Conservation (phyloP, 257 asterid genomes). For the Asclepias syriaca region DNA sequence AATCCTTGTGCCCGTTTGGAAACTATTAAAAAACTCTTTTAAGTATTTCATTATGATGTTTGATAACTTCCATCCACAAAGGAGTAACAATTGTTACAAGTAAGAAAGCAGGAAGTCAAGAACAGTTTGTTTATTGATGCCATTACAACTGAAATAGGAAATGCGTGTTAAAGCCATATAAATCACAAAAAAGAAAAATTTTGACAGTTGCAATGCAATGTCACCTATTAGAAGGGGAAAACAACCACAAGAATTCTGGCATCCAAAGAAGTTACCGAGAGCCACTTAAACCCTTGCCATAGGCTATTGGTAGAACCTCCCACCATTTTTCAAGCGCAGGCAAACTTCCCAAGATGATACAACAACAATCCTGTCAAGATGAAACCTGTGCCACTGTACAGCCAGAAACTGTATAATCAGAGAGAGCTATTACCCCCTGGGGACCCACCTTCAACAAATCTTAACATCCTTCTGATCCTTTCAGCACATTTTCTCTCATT, state of each 20-base stretch:
- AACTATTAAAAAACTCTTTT: no score
- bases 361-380: neutral
- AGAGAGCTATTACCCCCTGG: constrained; percentile 11
- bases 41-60: neutral
- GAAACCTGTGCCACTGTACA: constrained; percentile 16
- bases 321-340: neutral
- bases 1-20: no score
- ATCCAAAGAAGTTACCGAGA: constrained; percentile 2
- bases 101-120: neutral
- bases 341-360: neutral
- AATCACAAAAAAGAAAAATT: neutral
- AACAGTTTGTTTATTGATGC: neutral
- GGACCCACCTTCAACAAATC: neutral
- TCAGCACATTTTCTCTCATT: constrained; percentile 1
- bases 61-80: neutral
- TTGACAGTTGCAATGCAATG: neutral
- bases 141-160: neutral
- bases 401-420: constrained; percentile 21
- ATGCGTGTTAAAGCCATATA: neutral
- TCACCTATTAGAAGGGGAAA: neutral
- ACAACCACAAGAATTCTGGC: neutral
- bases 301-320: neutral
- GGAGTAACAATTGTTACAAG: neutral
- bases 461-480: neutral
- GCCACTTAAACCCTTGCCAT: neutral